Conservation (phyloP, 2,329 filamentous ascomycete genomes). For the Fusarium sp. region DNA sequence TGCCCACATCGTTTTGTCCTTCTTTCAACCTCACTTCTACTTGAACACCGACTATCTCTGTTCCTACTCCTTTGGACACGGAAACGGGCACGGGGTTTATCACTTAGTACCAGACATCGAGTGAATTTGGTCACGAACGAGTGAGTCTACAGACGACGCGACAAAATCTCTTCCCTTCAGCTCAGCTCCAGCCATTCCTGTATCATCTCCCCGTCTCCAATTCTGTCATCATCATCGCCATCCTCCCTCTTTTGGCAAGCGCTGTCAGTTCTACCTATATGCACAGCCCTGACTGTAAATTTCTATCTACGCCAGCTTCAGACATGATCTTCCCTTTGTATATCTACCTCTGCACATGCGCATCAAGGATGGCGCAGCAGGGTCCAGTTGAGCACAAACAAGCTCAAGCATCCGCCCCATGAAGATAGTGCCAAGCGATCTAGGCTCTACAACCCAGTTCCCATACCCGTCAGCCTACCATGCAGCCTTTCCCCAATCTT, state of each 20-base stretch:
- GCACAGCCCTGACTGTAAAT: neutral
- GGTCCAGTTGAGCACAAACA: conserved; percentile 19
- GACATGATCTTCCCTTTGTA: conserved; percentile 6
- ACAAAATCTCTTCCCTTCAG: neutral
- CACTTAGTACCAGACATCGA: conserved; percentile 15
- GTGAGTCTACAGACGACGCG: conserved; percentile 27
- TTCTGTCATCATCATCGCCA: neutral
- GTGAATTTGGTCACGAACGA: conserved; percentile 9
- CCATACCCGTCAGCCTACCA: conserved; percentile 30
- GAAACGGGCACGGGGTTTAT: neutral
- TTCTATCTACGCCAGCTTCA: conserved; percentile 15
- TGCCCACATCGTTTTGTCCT: conserved; percentile 14
- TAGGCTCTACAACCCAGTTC: conserved; percentile 13
- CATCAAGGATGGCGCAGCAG: conserved; percentile 33
- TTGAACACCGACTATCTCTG: neutral
- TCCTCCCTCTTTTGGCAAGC: conserved; percentile 24
- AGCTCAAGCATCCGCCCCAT: conserved; percentile 29
- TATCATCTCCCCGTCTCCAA: conserved; percentile 1
- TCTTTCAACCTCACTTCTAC: conserved; percentile 21
- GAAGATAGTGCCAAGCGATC: conserved; percentile 30
- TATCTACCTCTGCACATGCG: neutral
- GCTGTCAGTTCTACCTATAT: neutral
- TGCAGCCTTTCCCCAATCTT: conserved; percentile 21
- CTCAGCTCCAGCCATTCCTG: neutral
- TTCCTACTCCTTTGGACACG: conserved; percentile 10